Percentiles rank a stretch among this genome's conserved stretches.
Evolutionary conservation across 805 yeast genomes (phyloP).

Genomic region (Lipomyces sp.): DNA sequence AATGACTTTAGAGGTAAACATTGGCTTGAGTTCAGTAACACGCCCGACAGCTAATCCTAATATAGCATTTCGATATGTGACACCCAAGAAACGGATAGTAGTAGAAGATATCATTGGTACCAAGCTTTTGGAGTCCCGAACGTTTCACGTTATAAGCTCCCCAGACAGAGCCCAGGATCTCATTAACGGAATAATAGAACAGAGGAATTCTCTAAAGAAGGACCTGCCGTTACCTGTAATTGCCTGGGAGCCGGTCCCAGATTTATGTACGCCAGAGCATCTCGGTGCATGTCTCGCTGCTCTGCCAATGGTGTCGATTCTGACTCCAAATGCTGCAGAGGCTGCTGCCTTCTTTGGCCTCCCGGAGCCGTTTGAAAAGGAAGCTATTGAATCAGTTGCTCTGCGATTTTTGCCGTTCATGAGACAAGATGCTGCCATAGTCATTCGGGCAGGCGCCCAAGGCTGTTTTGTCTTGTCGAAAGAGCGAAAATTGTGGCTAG

Average conservation of each 20-base stretch:
- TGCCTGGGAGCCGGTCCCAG: conserved; percentile 90
- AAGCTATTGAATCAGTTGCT: conserved; percentile 54
- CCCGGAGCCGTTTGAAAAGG: conserved; percentile 49
- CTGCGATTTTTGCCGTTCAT: conserved; percentile 50
- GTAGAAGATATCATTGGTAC: conserved; percentile 56
- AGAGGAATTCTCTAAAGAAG: background rate
- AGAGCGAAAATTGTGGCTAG: conserved; percentile 54
- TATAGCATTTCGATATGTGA: conserved; percentile 58
- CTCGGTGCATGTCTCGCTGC: conserved; percentile 48
- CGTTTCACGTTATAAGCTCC: conserved; percentile 77
- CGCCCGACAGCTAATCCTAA: background rate
- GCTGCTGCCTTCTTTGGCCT: conserved; percentile 66
- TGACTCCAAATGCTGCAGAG: conserved; percentile 87
- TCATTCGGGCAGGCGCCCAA: conserved; percentile 73
- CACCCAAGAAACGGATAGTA: conserved; percentile 65
- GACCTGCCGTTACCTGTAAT: conserved; percentile 43
- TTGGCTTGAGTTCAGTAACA: conserved; percentile 39
- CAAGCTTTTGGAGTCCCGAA: conserved; percentile 49
- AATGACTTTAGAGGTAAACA: conserved; percentile 56
- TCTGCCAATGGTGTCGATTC: conserved; percentile 56
- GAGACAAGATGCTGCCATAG: conserved; percentile 53
- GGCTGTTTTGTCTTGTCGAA: conserved; percentile 63
- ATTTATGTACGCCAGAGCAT: conserved; percentile 62
- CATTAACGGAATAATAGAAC: conserved; percentile 41
- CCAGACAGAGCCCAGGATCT: conserved; percentile 63